Base-by-base conservation (phyloP, 495 filamentous ascomycete genomes). In the Xylaria nigripes region DNA sequence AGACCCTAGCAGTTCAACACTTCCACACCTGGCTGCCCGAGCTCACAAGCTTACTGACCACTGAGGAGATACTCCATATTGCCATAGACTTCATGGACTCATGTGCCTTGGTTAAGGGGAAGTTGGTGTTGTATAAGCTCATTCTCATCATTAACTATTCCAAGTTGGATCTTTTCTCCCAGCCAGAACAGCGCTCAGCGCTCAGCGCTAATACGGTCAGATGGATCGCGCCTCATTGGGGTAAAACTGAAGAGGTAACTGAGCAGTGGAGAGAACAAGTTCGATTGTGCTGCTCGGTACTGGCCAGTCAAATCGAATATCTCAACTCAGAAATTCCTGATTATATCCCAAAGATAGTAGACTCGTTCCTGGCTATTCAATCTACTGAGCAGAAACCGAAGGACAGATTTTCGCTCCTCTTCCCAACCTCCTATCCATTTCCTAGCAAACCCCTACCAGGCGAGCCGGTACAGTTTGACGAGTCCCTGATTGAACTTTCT, bases 1-100 rank as follows among this genome's bases (percentile, higher is more conserved):
- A 97, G 66, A 97, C 93, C 1, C 70, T 99, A 29, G 86, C 94
- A 5, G 91, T 97, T 16, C 93, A 99, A 66, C 87, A 97, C 69
- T 95, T 97, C 67, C 93, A 97, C 65, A 84, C 87, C 2, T 97
- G 93, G 93, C 73, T 99, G 10, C 94, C 93, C 0, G 90, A 95
- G 58, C 80, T 97, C 6, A 79, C 81, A 3, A 81, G 83, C 13
- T 75, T 91, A 30, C 78, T 99, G 61, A 81, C 75, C 13, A 81
- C 84, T 1, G 86, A 87, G 53, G 91, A 99, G 66, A 93, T 96
- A 54, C 70, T 96, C 49, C 83, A 95, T 62, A 84, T 97, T 46
- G 90, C 92, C 22, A 86, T 91, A 48, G 87, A 89, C 66, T 95
- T 97, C 63, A 84, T 99, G 75, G 89, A 95, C 64, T 87, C 93